phyloP scores from a whole-genome alignment of 1,139 yeast genomes.

The Geotrichum cucujoidarum region DNA sequence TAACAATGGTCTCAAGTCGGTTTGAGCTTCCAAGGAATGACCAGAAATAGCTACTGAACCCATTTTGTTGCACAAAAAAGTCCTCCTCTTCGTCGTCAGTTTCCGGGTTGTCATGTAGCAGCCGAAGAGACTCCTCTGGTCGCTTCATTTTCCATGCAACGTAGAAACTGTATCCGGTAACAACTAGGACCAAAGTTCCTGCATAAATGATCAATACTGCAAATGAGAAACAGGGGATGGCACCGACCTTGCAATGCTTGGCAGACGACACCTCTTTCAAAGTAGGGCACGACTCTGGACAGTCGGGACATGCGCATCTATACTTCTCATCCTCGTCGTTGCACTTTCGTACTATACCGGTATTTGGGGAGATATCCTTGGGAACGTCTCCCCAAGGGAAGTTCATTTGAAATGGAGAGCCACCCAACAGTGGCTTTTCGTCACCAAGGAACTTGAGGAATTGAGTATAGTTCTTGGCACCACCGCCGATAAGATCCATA shows the following conservation, averaged over 20 bases:
- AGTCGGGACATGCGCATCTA: slow-evolving; percentile 88
- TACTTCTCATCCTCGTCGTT: slow-evolving; percentile 51
- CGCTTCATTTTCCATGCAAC: slow-evolving; percentile 19
- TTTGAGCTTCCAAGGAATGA: no score
- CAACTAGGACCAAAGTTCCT: slow-evolving; percentile 39
- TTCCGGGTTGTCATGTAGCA: slow-evolving; percentile 25
- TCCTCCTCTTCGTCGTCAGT: slow-evolving; percentile 25
- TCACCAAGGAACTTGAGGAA: slow-evolving; percentile 89
- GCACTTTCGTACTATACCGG: slow-evolving; percentile 49
- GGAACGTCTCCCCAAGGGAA: slow-evolving; percentile 49
- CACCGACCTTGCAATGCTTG: slow-evolving; percentile 53
- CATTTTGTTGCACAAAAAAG: slow-evolving; percentile 5
- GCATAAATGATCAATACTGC: slow-evolving; percentile 52
- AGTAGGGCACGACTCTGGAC: slow-evolving; percentile 71
- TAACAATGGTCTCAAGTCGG: slow-evolving; percentile 23
- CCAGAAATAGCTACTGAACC: slow-evolving; percentile 8
- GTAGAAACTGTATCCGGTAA: slow-evolving; percentile 35
- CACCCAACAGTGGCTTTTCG: slow-evolving; percentile 87
- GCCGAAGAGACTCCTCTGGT: slow-evolving; percentile 24
- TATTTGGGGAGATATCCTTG: slow-evolving; percentile 29
- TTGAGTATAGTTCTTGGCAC: slow-evolving; percentile 66
- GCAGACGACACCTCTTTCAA: slow-evolving; percentile 43
- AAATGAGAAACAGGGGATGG: slow-evolving; percentile 70
- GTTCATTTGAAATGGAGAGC: slow-evolving; percentile 92
- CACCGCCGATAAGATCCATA: slow-evolving; percentile 96